Conservation (phyloP, 768 basidiomycete genomes). For the Lepiota venenata region DNA sequence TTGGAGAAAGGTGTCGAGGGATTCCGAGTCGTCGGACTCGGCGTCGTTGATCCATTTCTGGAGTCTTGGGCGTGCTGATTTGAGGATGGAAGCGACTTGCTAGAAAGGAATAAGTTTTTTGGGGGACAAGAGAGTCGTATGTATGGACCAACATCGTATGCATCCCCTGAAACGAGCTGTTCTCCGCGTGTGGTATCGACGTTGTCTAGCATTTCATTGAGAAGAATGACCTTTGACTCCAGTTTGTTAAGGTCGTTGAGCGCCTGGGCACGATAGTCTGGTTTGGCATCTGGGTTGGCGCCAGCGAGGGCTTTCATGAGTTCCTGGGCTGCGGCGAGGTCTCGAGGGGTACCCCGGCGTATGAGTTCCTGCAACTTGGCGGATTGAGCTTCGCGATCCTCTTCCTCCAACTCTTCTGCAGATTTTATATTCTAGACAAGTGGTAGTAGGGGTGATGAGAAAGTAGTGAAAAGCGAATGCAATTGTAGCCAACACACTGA, state of each 20-base stretch:
- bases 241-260: slow-evolving; percentile 89
- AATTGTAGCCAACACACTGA: slow-evolving; percentile 33
- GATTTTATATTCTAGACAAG: slow-evolving; percentile 77
- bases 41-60: slow-evolving; percentile 99
- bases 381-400: slow-evolving; percentile 91
- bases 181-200: slow-evolving; percentile 71
- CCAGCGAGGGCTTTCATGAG: slow-evolving; percentile 95
- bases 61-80: slow-evolving; percentile 83
- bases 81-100: slow-evolving; percentile 89
- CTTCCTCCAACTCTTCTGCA: slow-evolving; percentile 93
- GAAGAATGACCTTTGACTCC: slow-evolving; percentile 90
- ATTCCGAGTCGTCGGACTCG: slow-evolving; percentile 84
- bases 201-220: slow-evolving; percentile 97
- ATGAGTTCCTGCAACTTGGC: slow-evolving; percentile 99
- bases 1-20: slow-evolving; percentile 89
- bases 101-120: slow-evolving; percentile 23
- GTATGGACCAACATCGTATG: slow-evolving; percentile 69
- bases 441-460: not conserved
- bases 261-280: slow-evolving; percentile 90
- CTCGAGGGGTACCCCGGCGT: slow-evolving; percentile 90
- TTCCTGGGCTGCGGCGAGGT: slow-evolving; percentile 93
- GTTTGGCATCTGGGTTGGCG: slow-evolving; percentile 91
- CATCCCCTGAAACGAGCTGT: slow-evolving; percentile 83
- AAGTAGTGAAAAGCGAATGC: not conserved
- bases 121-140: not conserved